Conservation (phyloP, 140 eudicot genomes). For the Ambrosia hybrid region DNA sequence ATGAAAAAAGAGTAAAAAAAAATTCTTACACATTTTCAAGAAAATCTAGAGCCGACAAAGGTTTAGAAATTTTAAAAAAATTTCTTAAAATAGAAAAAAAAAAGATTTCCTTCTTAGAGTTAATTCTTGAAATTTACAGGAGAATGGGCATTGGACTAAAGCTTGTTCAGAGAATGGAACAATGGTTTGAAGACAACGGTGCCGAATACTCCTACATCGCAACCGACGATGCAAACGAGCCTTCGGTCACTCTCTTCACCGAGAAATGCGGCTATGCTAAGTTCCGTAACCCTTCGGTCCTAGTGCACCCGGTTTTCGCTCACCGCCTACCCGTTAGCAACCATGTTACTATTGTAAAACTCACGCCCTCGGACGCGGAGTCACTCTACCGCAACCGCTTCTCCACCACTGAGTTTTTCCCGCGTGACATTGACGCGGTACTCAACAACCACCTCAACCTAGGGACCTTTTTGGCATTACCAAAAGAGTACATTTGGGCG, state of each 20-base stretch:
- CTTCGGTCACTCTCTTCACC: conserved; percentile 76
- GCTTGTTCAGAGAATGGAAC: conserved; percentile 61
- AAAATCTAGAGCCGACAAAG: too few species aligned
- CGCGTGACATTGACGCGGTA: conserved; percentile 82
- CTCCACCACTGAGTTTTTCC: conserved; percentile 91
- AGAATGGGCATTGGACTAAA: conserved; percentile 72
- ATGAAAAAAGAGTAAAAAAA: too few species aligned
- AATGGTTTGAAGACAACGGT: conserved; percentile 80
- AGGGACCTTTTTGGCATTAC: conserved; percentile 76
- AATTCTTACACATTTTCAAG: too few species aligned
- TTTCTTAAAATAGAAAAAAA: too few species aligned
- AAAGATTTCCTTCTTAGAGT: too few species aligned
- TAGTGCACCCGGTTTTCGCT: conserved; percentile 91
- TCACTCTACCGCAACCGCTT: conserved; percentile 70
- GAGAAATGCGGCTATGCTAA: conserved; percentile 77
- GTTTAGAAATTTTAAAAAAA: too few species aligned
- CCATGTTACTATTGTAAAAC: conserved; percentile 48
- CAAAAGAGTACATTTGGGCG: conserved; percentile 48
- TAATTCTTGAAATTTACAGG: conserved; percentile 34
- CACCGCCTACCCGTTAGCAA: conserved; percentile 46
- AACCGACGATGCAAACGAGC: conserved; percentile 70
- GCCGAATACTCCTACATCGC: conserved; percentile 94
- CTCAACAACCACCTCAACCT: conserved; percentile 60
- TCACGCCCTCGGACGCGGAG: conserved; percentile 68
- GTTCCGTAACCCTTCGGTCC: conserved; percentile 85